Evolutionary conservation across 495 filamentous ascomycete species (phyloP).

Genomic region (Aspergillus avenaceus): DNA sequence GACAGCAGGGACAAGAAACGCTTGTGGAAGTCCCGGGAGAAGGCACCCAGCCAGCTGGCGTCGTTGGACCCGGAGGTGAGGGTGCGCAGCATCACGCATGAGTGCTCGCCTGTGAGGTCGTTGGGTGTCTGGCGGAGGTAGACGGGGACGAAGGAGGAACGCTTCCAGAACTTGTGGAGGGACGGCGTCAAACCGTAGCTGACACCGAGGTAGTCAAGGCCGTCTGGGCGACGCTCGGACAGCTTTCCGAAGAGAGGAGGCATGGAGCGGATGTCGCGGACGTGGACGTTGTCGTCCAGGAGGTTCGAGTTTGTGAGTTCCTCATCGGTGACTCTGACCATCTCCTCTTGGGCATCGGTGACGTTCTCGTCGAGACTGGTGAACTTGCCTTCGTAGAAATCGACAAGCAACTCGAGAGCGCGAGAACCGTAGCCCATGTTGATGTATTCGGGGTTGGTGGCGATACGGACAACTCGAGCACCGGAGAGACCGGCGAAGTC

Average conservation of each 20-base stretch:
- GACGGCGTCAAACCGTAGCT: conserved; percentile 86
- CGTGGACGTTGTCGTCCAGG: conserved; percentile 79
- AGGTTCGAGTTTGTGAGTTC: conserved; percentile 77
- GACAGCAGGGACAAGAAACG: conserved; percentile 84
- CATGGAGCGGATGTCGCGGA: conserved; percentile 86
- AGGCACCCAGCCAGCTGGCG: conserved; percentile 80
- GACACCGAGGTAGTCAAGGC: conserved; percentile 89
- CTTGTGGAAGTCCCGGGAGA: conserved; percentile 85
- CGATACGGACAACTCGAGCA: conserved; percentile 89
- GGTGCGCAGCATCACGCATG: conserved; percentile 92
- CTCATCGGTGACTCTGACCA: conserved; percentile 77
- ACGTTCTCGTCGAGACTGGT: conserved; percentile 68
- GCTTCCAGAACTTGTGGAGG: conserved; percentile 97
- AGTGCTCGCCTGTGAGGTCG: conserved; percentile 94
- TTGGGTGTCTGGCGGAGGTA: conserved; percentile 96
- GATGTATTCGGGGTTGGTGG: conserved; percentile 92
- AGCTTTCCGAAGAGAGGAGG: conserved; percentile 90
- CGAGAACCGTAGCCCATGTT: conserved; percentile 92
- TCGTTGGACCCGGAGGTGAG: conserved; percentile 58
- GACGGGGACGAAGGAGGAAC: conserved; percentile 77
- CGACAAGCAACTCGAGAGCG: conserved; percentile 76
- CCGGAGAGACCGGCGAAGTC: conserved; percentile 93
- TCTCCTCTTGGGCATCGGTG: conserved; percentile 45
- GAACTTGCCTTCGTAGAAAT: conserved; percentile 96
- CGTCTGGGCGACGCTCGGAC: conserved; percentile 73